Percentiles rank a stretch among this genome's conserved stretches.
Conservation (phyloP, 2,329 filamentous ascomycete genomes). For the Lachnellula willkommii region DNA sequence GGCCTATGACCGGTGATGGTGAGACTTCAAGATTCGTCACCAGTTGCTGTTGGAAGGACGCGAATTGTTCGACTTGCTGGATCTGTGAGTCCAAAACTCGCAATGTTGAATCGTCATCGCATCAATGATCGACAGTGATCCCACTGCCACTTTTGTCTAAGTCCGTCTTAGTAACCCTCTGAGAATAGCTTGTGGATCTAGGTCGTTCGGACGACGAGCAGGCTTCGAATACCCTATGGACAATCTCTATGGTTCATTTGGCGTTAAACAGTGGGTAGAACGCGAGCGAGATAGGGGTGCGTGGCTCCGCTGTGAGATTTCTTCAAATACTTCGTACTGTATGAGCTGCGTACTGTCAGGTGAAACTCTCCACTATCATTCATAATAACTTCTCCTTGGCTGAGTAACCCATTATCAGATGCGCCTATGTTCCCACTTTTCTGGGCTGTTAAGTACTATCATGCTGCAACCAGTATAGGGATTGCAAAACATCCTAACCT, state of each 20-base stretch:
- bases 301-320: constrained; percentile 7
- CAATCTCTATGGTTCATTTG: neutral
- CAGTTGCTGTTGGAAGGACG: constrained; percentile 6
- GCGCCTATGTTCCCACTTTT: constrained; percentile 3
- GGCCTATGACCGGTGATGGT: neutral
- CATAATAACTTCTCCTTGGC: neutral
- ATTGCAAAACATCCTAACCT: neutral
- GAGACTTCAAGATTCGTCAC: constrained; percentile 17
- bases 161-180: neutral
- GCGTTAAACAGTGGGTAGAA: neutral
- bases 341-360: constrained; percentile 1
- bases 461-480: constrained; percentile 1
- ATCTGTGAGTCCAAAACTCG: constrained; percentile 12
- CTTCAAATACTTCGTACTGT: neutral
- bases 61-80: constrained; percentile 3
- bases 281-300: constrained; percentile 8
- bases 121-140: neutral
- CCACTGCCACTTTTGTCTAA: too few relatives aligned
- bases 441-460: constrained; percentile 1
- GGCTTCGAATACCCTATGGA: neutral
- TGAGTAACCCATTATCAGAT: neutral
- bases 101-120: constrained; percentile 13
- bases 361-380: constrained; percentile 8
- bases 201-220: constrained; percentile 10
- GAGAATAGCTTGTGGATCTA: constrained; percentile 5